Evolutionary conservation across 2,329 filamentous ascomycete genomes (phyloP).

Genomic region (Phaeoacremonium minimum): DNA sequence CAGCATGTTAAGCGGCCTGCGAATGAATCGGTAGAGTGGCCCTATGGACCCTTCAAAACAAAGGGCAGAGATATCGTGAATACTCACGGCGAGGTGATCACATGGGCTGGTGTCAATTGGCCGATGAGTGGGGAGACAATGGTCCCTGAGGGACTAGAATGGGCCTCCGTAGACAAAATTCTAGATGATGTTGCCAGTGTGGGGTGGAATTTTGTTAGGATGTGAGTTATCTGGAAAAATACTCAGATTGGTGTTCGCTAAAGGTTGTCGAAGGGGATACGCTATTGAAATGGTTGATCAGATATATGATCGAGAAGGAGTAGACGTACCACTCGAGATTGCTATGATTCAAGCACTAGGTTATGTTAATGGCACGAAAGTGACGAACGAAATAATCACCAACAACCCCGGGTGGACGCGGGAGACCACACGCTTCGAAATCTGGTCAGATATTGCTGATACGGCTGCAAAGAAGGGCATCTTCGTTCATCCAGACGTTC

Average conservation of each 20-base stretch:
- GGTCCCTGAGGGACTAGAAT: slow-evolving; percentile 52
- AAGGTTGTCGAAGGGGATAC: slow-evolving; percentile 28
- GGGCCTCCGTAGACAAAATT: slow-evolving; percentile 43
- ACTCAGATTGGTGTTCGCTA: neutral
- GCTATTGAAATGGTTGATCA: slow-evolving; percentile 53
- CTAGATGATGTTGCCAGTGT: slow-evolving; percentile 41
- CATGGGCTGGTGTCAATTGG: slow-evolving; percentile 31
- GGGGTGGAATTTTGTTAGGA: slow-evolving; percentile 51
- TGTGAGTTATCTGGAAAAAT: slow-evolving; percentile 19
- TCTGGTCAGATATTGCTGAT: slow-evolving; percentile 31
- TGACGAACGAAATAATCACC: slow-evolving; percentile 39
- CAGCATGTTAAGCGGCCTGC: too few species aligned
- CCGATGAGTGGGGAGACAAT: slow-evolving; percentile 43
- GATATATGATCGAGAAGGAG: slow-evolving; percentile 30
- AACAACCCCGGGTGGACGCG: slow-evolving; percentile 45
- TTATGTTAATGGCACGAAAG: slow-evolving; percentile 38
- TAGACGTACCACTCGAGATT: slow-evolving; percentile 30
- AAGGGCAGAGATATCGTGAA: slow-evolving; percentile 31
- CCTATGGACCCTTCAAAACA: slow-evolving; percentile 32
- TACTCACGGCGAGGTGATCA: slow-evolving; percentile 25
- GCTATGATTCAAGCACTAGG: slow-evolving; percentile 37
- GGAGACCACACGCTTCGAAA: slow-evolving; percentile 40
- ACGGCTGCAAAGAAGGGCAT: slow-evolving; percentile 24
- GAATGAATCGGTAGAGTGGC: slow-evolving; percentile 20
- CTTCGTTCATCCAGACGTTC: slow-evolving; percentile 34